phyloP scores from a whole-genome alignment of 2,329 filamentous ascomycete species.

The Cyphellophora attinorum region DNA sequence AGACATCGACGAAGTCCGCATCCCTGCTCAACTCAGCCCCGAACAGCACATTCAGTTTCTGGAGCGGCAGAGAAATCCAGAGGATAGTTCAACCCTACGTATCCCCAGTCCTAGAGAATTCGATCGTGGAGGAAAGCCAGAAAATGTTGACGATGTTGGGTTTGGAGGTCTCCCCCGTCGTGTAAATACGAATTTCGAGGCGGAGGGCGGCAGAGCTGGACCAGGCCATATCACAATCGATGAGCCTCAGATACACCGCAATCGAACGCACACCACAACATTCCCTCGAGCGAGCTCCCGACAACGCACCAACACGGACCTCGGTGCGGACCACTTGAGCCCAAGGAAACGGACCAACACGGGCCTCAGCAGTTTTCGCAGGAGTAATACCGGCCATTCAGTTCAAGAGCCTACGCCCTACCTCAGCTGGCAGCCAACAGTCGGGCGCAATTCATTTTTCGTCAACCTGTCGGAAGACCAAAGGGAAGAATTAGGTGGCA shows the following conservation, averaged over 20 bases:
- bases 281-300: conserved; percentile 13
- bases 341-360: conserved; percentile 44
- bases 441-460: conserved; percentile 89
- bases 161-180: conserved; percentile 23
- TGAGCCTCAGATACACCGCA: conserved; percentile 33
- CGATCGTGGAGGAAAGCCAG: conserved; percentile 68
- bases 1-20: conserved; percentile 33
- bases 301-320: conserved; percentile 8
- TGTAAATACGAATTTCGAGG: conserved; percentile 11
- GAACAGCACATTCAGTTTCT: conserved; percentile 84
- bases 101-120: conserved; percentile 90
- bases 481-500: conserved; percentile 87
- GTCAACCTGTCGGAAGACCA: conserved; percentile 81
- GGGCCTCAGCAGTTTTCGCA: conserved; percentile 33
- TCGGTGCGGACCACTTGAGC: conserved; percentile 12
- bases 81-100: conserved; percentile 64
- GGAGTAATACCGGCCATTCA: conserved; percentile 32
- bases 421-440: conserved; percentile 84
- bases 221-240: conserved; percentile 37
- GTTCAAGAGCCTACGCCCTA: conserved; percentile 66
- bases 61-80: conserved; percentile 67
- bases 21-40: conserved; percentile 46
- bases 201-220: conserved; percentile 2
- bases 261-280: conserved; percentile 20
- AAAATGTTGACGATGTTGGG: conserved; percentile 43